phyloP scores from a whole-genome alignment of 164 flowering plant genomes.

The Aristolochia contorta region DNA sequence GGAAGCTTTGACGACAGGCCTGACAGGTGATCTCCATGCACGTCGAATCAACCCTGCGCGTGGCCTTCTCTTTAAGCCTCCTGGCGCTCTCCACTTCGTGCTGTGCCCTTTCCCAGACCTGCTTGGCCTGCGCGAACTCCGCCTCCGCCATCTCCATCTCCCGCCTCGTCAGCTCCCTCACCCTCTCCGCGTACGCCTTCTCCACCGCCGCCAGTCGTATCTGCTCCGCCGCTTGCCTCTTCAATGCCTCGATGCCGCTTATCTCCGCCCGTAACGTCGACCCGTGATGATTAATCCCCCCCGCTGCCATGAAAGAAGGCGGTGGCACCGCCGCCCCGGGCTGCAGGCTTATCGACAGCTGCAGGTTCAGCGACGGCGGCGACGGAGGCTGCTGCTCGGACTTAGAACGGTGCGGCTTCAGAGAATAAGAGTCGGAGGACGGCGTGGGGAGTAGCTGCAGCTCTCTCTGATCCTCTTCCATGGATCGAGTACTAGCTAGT shows the following conservation, averaged over 20 bases:
- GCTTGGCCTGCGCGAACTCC: constrained; percentile 73
- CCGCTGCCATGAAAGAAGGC: constrained; percentile 11
- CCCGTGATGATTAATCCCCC: neutral
- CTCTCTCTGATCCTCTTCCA: constrained; percentile 56
- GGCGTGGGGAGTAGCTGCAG: constrained; percentile 52
- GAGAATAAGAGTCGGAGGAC: constrained; percentile 4
- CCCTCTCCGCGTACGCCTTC: constrained; percentile 88
- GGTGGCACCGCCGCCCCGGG: constrained; percentile 26
- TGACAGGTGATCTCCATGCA: constrained; percentile 95
- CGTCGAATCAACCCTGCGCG: constrained; percentile 34
- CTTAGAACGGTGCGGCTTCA: constrained; percentile 13
- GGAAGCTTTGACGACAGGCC: constrained; percentile 74
- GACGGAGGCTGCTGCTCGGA: no score
- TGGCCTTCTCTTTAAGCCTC: constrained; percentile 56
- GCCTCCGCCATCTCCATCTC: constrained; percentile 93
- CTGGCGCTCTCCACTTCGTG: constrained; percentile 69
- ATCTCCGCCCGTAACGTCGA: constrained; percentile 4
- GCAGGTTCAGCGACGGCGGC: constrained; percentile 50
- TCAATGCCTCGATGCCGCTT: constrained; percentile 44
- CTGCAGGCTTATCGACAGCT: constrained; percentile 59
- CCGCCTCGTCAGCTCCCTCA: constrained; percentile 68
- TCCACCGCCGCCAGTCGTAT: constrained; percentile 73
- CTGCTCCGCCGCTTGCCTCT: constrained; percentile 84
- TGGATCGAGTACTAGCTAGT: no score
- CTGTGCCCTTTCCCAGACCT: constrained; percentile 74